Evolutionary conservation across 164 flowering plant species (phyloP).

Genomic region (Cinnamomum chago): DNA sequence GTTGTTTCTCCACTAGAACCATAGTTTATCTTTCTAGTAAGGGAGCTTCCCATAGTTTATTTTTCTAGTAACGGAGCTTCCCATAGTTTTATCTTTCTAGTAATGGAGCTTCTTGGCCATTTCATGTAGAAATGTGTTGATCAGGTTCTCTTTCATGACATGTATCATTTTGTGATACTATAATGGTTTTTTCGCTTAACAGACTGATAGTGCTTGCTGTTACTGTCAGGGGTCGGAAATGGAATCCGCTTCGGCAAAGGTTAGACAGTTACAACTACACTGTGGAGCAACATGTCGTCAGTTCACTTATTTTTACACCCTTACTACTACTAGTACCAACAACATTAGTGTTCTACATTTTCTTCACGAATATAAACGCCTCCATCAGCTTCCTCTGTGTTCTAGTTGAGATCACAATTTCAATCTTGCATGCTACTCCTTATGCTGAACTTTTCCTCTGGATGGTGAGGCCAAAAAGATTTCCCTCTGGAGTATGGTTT

Average conservation of each 20-base stretch:
- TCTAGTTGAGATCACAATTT: conserved; percentile 51
- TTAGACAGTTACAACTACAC: conserved; percentile 83
- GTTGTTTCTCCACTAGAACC: too few relatives aligned
- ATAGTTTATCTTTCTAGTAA: too few relatives aligned
- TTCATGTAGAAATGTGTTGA: neutral
- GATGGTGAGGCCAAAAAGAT: conserved; percentile 60
- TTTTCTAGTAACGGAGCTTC: too few relatives aligned
- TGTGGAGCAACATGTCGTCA: conserved; percentile 91
- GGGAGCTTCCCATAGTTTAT: neutral
- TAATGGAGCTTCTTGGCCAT: neutral
- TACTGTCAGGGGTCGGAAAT: conserved; percentile 78
- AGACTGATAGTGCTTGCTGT: neutral
- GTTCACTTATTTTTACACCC: conserved; percentile 87
- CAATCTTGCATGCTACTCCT: conserved; percentile 78
- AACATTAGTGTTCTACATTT: conserved; percentile 85
- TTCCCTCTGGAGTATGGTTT: conserved; percentile 91
- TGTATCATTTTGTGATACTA: neutral
- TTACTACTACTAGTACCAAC: conserved; percentile 88
- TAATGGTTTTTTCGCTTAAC: conserved; percentile 1
- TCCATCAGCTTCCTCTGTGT: conserved; percentile 42
- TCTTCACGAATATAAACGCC: conserved; percentile 62
- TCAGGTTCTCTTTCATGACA: neutral
- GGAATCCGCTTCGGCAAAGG: conserved; percentile 92
- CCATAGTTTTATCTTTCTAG: too few relatives aligned
- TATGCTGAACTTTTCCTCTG: conserved; percentile 61